Evolutionary conservation across 805 yeast genomes (phyloP).

Genomic region (Sugiyamaella qingdaonensis): DNA sequence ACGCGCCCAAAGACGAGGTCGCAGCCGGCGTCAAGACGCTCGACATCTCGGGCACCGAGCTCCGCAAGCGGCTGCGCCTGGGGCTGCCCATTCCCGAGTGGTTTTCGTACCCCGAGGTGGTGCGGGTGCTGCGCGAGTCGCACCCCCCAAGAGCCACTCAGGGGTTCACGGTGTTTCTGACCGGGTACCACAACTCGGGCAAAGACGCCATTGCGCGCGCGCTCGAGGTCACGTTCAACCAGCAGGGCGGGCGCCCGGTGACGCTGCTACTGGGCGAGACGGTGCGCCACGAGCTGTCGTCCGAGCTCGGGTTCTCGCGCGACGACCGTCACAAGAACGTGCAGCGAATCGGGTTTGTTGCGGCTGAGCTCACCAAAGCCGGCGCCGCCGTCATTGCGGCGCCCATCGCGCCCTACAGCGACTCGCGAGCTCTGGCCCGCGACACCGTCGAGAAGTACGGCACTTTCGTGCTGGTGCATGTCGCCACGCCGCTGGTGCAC

Average conservation of each 20-base stretch:
- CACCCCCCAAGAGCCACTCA: slow-evolving; percentile 89
- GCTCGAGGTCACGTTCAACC: slow-evolving; percentile 84
- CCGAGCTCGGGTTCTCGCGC: slow-evolving; percentile 39
- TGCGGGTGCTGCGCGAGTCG: slow-evolving; percentile 79
- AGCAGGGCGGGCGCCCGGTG: slow-evolving; percentile 80
- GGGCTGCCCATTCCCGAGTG: slow-evolving; percentile 91
- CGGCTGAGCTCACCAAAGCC: slow-evolving; percentile 76
- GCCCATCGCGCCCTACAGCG: slow-evolving; percentile 45
- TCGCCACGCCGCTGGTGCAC: slow-evolving; percentile 46
- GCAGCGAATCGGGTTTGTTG: slow-evolving; percentile 55
- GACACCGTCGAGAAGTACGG: slow-evolving; percentile 46
- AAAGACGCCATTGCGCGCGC: slow-evolving; percentile 71
- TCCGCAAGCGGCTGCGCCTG: slow-evolving; percentile 78
- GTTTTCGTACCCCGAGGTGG: slow-evolving; percentile 97
- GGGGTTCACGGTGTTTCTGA: slow-evolving; percentile 76
- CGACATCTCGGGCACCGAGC: slow-evolving; percentile 91
- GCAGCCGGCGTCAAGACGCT: slow-evolving; percentile 75
- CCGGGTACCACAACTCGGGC: slow-evolving; percentile 57
- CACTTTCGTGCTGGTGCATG: slow-evolving; percentile 48
- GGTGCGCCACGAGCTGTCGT: slow-evolving; percentile 37
- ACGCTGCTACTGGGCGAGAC: slow-evolving; percentile 50
- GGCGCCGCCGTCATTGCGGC: slow-evolving; percentile 87
- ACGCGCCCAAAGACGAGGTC: slow-evolving; percentile 91
- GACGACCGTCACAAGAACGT: slow-evolving; percentile 38
- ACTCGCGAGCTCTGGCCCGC: slow-evolving; percentile 42